phyloP scores from a whole-genome alignment of 306 rosid genomes.

The Dryas drummondii region DNA sequence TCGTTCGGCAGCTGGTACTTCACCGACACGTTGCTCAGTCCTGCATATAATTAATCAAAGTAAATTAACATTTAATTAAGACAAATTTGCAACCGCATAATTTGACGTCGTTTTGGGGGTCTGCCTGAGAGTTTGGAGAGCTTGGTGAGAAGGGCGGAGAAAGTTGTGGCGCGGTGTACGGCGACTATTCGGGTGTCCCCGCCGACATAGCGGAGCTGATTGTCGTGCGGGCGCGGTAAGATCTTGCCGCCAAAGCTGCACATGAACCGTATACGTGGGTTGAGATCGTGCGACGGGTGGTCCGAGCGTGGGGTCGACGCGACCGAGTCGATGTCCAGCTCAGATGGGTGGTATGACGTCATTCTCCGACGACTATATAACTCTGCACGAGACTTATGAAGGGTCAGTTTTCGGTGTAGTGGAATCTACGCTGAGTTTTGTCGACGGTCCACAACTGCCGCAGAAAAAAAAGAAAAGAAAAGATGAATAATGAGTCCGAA shows the following conservation, averaged over 20 bases:
- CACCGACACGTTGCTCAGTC: conserved; percentile 51
- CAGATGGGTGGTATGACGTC: conserved; percentile 55
- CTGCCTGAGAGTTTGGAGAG: conserved; percentile 81
- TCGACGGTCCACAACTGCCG: too few species aligned
- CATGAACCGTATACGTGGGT: conserved; percentile 77
- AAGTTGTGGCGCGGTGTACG: conserved; percentile 62
- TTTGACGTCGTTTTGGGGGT: not conserved
- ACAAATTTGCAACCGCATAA: not conserved
- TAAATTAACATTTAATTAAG: too few species aligned
- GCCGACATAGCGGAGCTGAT: conserved; percentile 94
- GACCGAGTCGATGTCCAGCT: conserved; percentile 65
- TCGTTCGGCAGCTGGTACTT: conserved; percentile 98
- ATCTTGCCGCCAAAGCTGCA: conserved; percentile 97
- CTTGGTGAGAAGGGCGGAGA: conserved; percentile 60
- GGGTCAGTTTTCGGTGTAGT: not conserved
- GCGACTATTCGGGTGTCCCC: conserved; percentile 93
- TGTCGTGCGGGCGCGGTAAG: conserved; percentile 83
- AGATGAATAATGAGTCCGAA: not conserved
- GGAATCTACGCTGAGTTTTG: not conserved
- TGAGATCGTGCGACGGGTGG: conserved; percentile 35
- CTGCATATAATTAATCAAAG: conserved; percentile 25
- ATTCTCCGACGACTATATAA: conserved; percentile 23
- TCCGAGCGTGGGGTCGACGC: conserved; percentile 82
- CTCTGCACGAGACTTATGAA: not conserved
- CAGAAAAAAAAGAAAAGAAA: too few species aligned